phyloP scores from a whole-genome alignment of 257 asterid genomes.

The Solanum tacnaense region DNA sequence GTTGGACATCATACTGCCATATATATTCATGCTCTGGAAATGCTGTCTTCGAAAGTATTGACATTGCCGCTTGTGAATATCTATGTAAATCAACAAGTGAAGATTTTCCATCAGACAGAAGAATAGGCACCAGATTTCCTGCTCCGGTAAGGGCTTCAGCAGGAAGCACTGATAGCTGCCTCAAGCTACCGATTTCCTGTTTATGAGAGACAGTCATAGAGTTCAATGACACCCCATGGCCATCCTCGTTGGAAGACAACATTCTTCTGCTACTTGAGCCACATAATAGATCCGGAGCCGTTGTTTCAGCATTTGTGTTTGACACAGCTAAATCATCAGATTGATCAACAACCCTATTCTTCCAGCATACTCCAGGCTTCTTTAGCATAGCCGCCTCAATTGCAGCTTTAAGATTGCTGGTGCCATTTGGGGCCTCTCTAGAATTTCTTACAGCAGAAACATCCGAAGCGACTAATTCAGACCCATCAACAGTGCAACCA shows the following conservation, averaged over 20 bases:
- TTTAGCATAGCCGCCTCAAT: conserved; percentile 76
- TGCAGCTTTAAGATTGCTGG: conserved; percentile 64
- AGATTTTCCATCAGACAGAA: conserved; percentile 14
- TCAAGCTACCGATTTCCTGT: conserved; percentile 22
- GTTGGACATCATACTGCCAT: conserved; percentile 67
- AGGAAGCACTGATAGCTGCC: conserved; percentile 25
- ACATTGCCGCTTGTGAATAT: conserved; percentile 28
- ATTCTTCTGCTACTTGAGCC: conserved; percentile 30
- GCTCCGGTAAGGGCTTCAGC: conserved; percentile 31
- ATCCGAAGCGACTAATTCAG: conserved; percentile 7
- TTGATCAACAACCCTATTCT: conserved; percentile 38
- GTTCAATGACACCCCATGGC: conserved; percentile 7
- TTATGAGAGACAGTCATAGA: conserved; percentile 26
- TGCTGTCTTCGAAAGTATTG: conserved; percentile 33
- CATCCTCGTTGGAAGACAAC: conserved; percentile 27
- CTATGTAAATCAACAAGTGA: conserved; percentile 20
- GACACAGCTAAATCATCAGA: conserved; percentile 34
- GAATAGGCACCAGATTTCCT: conserved; percentile 19
- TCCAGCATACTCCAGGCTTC: conserved; percentile 66
- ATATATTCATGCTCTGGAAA: conserved; percentile 68
- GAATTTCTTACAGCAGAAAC: conserved; percentile 33
- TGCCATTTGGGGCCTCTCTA: conserved; percentile 32
- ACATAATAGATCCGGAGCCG: conserved; percentile 24
- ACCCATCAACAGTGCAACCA: conserved; percentile 9
- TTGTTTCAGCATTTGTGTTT: conserved; percentile 25